Base-by-base conservation (phyloP, 306 rosid species). In the Arachis stenosperma region DNA sequence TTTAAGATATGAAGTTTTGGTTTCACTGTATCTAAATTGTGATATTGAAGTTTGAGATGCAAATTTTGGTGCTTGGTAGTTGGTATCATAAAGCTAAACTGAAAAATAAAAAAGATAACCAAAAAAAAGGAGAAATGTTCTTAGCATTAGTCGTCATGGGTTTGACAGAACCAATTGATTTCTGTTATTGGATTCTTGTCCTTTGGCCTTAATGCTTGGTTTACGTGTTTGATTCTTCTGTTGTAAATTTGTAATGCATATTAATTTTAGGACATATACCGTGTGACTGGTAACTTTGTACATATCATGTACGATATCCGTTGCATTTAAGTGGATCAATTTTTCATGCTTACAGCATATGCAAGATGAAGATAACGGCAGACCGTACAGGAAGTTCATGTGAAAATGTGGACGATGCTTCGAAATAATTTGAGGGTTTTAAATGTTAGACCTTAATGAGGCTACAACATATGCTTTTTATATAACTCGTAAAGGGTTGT, bases 291-390 rank as follows among this genome's bases (percentile, higher is more conserved):
- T 58, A 29, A 42, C 6, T 75, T 40, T 60, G 47, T 53, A 56
- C 57, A 11, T 3, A 11, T 14, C 14, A 13, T 13, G 47, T 33
- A 60, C 44, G 40, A 3, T 58, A 41, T 71, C 66, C 5, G 50
- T 66, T 53, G 10, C 12, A 42, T n/a, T 41, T 8, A 40, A 46
- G 43, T 63, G 27, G 53, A 44, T 33, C 3, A 6, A 46, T 59
- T 73, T 59, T 11, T 67, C 39, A 37, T 76, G 64, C 60, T 79
- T 73, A 59, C 92, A 90, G 97, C 95, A 90, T 73, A 90, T 90
- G 95, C 98, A 92, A 85, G 98, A 92, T 74, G 98, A 92, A 75
- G 98, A 92, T 79, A 87, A 86, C 36, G 96, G 96, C 66, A 75
- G 95, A 71, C 92, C 98, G 0, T 85, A 92, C 90, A 81, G 95